Evolutionary conservation across 2,329 filamentous ascomycete genomes (phyloP).

Genomic region (Aspergillus sp.): DNA sequence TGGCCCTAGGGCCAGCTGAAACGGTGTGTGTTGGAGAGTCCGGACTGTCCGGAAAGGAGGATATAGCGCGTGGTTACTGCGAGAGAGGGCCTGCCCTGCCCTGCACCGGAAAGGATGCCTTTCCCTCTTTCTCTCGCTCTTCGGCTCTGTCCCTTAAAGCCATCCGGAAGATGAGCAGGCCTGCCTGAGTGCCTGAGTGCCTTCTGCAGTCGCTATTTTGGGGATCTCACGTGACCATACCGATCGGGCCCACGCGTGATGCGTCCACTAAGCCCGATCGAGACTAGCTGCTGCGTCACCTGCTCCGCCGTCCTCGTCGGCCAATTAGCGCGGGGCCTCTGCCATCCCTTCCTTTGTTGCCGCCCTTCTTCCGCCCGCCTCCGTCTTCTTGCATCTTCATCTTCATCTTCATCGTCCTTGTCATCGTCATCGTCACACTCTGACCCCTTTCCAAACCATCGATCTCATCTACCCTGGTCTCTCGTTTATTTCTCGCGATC

Average conservation of each 20-base stretch:
- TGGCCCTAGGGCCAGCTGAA: no score
- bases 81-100: no score
- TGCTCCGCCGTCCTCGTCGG: neutral
- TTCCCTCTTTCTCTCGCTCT: no score
- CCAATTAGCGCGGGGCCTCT: constrained; percentile 1
- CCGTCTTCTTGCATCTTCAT: neutral
- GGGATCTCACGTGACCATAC: neutral
- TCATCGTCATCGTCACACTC: neutral
- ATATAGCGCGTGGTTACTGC: no score
- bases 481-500: constrained; percentile 1
- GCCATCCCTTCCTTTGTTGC: neutral
- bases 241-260: neutral
- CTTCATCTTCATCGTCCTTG: constrained; percentile 4
- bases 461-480: neutral
- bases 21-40: neutral
- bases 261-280: neutral
- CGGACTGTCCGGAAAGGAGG: neutral
- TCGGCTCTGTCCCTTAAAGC: no score
- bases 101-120: no score
- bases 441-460: neutral
- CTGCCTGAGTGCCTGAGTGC: no score
- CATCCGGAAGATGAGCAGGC: no score
- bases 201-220: no score
- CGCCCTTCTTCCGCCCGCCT: neutral
- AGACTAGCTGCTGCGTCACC: constrained; percentile 1